Conservation (phyloP, 2,329 filamentous ascomycete species). For the Pseudogymnoascus sp. region DNA sequence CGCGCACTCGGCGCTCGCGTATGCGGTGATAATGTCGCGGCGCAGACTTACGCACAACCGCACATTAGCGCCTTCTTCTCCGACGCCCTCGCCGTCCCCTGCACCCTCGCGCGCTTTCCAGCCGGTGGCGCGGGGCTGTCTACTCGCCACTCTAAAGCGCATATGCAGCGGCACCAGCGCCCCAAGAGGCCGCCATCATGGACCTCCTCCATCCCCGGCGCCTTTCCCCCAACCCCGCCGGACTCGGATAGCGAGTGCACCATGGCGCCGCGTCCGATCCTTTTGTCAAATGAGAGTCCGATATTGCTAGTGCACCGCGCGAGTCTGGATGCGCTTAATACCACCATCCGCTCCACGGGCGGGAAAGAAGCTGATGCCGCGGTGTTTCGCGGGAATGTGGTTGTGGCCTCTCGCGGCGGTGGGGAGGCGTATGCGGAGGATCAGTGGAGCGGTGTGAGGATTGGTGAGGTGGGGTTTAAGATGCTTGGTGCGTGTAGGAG, state of each 20-base stretch:
- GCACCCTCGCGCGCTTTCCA: slow-evolving; percentile 76
- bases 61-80: slow-evolving; percentile 72
- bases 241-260: slow-evolving; percentile 46
- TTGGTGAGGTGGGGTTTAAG: slow-evolving; percentile 56
- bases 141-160: slow-evolving; percentile 62
- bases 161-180: slow-evolving; percentile 51
- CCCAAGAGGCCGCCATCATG: slow-evolving; percentile 20
- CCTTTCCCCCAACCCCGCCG: slow-evolving; percentile 41
- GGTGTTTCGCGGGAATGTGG: slow-evolving; percentile 83
- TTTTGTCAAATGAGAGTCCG: slow-evolving; percentile 88
- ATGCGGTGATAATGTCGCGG: slow-evolving; percentile 69
- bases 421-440: slow-evolving; percentile 68
- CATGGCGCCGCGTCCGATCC: slow-evolving; percentile 46
- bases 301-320: slow-evolving; percentile 76
- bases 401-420: slow-evolving; percentile 45
- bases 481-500: slow-evolving; percentile 77
- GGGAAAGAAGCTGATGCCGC: slow-evolving; percentile 59
- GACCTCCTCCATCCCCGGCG: slow-evolving; percentile 42
- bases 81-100: slow-evolving; percentile 64
- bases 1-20: slow-evolving; percentile 52
- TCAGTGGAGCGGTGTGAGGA: slow-evolving; percentile 57
- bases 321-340: slow-evolving; percentile 71
- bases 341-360: slow-evolving; percentile 53
- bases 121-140: slow-evolving; percentile 50
- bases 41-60: slow-evolving; percentile 59